phyloP scores from a whole-genome alignment of 2,329 filamentous ascomycete species.

The Cladosporium velox region DNA sequence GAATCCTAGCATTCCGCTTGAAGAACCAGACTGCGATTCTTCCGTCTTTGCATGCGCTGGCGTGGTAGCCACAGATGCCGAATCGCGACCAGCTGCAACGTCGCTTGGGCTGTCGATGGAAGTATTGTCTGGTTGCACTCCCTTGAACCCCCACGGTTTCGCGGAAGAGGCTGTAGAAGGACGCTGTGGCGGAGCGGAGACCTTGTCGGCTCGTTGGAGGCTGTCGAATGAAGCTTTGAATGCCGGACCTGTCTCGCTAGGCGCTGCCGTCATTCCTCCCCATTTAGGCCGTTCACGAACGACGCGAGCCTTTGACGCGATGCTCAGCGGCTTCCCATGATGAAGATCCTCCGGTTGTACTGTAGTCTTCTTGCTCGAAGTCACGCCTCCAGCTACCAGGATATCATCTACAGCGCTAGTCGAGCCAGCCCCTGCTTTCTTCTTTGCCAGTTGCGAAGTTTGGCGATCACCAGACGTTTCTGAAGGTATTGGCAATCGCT shows the following conservation, averaged over 20 bases:
- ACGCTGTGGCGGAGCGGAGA: background rate
- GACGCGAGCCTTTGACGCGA: background rate
- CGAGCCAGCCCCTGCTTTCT: background rate
- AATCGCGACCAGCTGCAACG: background rate
- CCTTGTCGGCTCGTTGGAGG: slow-evolving; percentile 14
- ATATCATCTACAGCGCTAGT: background rate
- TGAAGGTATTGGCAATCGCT: background rate
- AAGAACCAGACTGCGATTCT: background rate
- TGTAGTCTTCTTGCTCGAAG: background rate
- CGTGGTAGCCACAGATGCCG: background rate
- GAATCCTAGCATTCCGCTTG: background rate
- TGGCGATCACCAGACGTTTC: background rate
- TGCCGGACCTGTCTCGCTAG: background rate
- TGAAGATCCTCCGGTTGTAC: background rate
- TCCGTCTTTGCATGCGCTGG: background rate
- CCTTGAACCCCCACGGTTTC: slow-evolving; percentile 8
- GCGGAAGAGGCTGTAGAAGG: slow-evolving; percentile 7
- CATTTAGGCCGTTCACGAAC: slow-evolving; percentile 11
- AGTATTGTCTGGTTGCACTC: background rate
- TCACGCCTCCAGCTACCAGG: background rate
- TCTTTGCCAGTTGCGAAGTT: background rate
- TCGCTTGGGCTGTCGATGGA: slow-evolving; percentile 1
- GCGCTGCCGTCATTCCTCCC: background rate
- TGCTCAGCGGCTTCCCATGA: background rate
- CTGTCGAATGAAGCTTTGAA: slow-evolving; percentile 13